Percentiles rank a stretch among this genome's conserved stretches.
Evolutionary conservation across 768 basidiomycete genomes (phyloP).

Genomic region (Strobilomyces confusus): DNA sequence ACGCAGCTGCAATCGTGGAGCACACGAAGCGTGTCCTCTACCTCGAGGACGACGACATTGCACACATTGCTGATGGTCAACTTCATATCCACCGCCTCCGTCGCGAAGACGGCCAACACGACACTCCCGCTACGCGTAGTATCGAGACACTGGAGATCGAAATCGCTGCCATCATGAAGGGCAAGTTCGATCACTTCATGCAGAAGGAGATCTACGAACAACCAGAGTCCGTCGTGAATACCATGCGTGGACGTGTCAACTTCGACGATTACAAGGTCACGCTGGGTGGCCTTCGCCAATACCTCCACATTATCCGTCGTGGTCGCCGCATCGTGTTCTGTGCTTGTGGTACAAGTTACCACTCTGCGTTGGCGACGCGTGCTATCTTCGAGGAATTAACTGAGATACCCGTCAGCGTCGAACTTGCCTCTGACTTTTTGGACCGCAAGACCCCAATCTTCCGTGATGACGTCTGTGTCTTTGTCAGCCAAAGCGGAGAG

Average conservation of each 20-base stretch:
- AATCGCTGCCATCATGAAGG: conserved; percentile 99
- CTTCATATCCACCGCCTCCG: conserved; percentile 98
- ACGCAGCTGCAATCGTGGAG: conserved; percentile 93
- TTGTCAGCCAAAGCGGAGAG: conserved; percentile 97
- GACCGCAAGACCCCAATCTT: conserved; percentile 99
- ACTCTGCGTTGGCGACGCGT: conserved; percentile 94
- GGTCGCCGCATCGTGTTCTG: conserved; percentile 93
- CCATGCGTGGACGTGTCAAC: conserved; percentile 99
- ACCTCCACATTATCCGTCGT: conserved; percentile 93
- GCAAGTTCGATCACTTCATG: conserved; percentile 99
- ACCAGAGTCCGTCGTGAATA: conserved; percentile 99
- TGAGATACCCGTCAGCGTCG: conserved; percentile 96
- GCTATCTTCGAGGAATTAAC: conserved; percentile 99
- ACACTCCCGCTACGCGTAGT: conserved; percentile 67
- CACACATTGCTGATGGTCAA: conserved; percentile 94
- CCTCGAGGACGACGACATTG: conserved; percentile 98
- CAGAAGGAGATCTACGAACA: conserved; percentile 99
- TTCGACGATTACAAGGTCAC: conserved; percentile 91
- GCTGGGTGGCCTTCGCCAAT: conserved; percentile 91
- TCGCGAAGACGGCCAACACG: conserved; percentile 68
- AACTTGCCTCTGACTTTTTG: conserved; percentile 96
- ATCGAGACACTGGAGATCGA: conserved; percentile 99
- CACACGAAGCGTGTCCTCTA: conserved; percentile 99
- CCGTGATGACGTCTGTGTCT: conserved; percentile 95
- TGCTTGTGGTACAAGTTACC: conserved; percentile 98